phyloP scores from a whole-genome alignment of 139 green algal genomes.

The Picochlorum sp. region DNA sequence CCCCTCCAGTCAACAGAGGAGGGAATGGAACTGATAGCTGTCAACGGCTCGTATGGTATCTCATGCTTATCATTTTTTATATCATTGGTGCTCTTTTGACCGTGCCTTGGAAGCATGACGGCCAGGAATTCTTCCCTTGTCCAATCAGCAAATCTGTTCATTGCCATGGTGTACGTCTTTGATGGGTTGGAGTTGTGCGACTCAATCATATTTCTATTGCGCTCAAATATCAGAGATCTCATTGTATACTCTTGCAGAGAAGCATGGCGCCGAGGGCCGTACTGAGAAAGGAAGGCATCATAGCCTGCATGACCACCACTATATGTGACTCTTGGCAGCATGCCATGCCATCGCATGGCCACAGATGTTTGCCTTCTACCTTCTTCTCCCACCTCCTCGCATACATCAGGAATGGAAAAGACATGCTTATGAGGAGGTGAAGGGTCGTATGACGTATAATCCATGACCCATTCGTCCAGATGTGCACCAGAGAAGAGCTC shows the following conservation, averaged over 20 bases:
- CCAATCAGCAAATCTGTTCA: conserved; percentile 50
- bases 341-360: neutral
- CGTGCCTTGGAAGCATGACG: conserved; percentile 29
- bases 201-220: conserved; percentile 22
- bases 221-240: conserved; percentile 12
- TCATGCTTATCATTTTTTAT: conserved; percentile 8
- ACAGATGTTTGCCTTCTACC: neutral
- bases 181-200: conserved; percentile 18
- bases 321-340: conserved; percentile 12
- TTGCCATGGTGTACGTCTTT: conserved; percentile 13
- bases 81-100: neutral
- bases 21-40: conserved; percentile 18
- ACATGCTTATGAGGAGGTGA: conserved; percentile 9
- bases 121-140: conserved; percentile 36
- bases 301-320: conserved; percentile 22
- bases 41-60: conserved; percentile 21
- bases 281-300: conserved; percentile 27
- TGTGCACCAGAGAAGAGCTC: conserved; percentile 30
- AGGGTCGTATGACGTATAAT: conserved; percentile 22
- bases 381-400: conserved; percentile 5
- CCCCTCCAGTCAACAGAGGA: conserved; percentile 55
- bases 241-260: conserved; percentile 20
- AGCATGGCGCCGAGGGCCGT: conserved; percentile 18
- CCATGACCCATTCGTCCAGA: conserved; percentile 34
- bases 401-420: conserved; percentile 25